These are phyloP conservation scores for Saccharomyces pastorianus DNA, from an alignment of 1,139 yeast species.

Conservation along the genomic window DNA sequence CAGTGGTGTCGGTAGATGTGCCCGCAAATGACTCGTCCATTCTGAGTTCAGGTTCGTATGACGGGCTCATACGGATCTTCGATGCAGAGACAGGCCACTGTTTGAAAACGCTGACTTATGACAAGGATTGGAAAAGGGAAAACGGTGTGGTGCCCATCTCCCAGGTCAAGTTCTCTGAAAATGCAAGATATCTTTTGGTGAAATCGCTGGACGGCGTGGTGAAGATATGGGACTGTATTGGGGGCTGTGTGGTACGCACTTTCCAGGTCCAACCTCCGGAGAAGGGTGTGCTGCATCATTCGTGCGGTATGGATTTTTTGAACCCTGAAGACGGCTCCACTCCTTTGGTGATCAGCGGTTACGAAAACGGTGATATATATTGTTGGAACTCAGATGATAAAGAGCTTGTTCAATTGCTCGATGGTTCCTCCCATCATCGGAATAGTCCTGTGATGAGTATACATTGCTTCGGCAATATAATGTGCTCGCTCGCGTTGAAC, in stretches of 20 bases:
- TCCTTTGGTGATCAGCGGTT: constrained; percentile 47
- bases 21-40: constrained; percentile 70
- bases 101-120: constrained; percentile 74
- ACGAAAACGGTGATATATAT: constrained; percentile 50
- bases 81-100: constrained; percentile 89
- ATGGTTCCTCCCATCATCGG: constrained; percentile 22
- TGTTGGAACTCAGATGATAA: constrained; percentile 66
- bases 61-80: constrained; percentile 80
- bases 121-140: constrained; percentile 45
- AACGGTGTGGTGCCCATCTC: constrained; percentile 73
- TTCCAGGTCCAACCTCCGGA: constrained; percentile 32
- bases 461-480: constrained; percentile 35
- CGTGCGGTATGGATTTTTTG: constrained; percentile 45
- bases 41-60: constrained; percentile 80
- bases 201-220: constrained; percentile 75
- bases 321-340: constrained; percentile 16
- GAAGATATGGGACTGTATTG: constrained; percentile 76
- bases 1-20: constrained; percentile 68
- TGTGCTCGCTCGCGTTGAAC: constrained; percentile 40
- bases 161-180: constrained; percentile 67
- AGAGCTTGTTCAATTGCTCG: constrained; percentile 31
- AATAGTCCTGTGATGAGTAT: constrained; percentile 43
- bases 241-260: constrained; percentile 70
- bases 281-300: constrained; percentile 15
- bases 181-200: constrained; percentile 71